phyloP scores from a whole-genome alignment of 1,284 basidiomycete genomes.

The Volvariella volvacea region DNA sequence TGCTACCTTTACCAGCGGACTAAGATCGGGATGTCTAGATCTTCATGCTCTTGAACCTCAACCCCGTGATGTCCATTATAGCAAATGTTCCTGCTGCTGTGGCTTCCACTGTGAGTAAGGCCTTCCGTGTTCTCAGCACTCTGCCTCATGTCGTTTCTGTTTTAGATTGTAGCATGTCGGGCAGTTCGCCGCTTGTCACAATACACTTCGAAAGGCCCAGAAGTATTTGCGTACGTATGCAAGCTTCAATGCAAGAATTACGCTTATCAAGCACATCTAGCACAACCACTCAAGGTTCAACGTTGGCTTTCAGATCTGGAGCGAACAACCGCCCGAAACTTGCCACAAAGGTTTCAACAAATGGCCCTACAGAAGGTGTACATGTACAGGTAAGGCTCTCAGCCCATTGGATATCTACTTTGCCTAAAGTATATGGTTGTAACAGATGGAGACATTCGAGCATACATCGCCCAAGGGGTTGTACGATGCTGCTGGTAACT shows the following conservation, averaged over 20 bases:
- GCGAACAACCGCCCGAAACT: conserved; percentile 28
- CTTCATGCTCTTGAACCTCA: conserved; percentile 67
- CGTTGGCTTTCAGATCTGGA: conserved; percentile 34
- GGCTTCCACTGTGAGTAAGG: conserved; percentile 45
- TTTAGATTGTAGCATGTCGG: conserved; percentile 64
- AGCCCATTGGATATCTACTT: not conserved
- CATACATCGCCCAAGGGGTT: conserved; percentile 26
- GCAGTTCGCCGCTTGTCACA: conserved; percentile 61
- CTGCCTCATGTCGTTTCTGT: not conserved
- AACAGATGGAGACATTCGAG: conserved; percentile 61
- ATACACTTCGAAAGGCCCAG: conserved; percentile 43
- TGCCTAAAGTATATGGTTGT: too few relatives aligned
- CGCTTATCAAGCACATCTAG: conserved; percentile 15
- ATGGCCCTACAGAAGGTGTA: conserved; percentile 27
- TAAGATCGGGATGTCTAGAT: conserved; percentile 36
- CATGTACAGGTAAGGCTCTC: conserved; percentile 34
- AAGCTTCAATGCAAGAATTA: too few relatives aligned
- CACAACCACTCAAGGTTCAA: conserved; percentile 31
- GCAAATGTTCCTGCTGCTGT: conserved; percentile 69
- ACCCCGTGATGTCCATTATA: conserved; percentile 70
- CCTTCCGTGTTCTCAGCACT: conserved; percentile 2
- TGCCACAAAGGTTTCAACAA: conserved; percentile 22
- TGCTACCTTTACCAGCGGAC: not conserved
- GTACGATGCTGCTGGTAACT: conserved; percentile 47
- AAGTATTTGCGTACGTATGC: conserved; percentile 47